Conservation (phyloP, 208 protist species). For the Plasmodiophora brassicae region DNA sequence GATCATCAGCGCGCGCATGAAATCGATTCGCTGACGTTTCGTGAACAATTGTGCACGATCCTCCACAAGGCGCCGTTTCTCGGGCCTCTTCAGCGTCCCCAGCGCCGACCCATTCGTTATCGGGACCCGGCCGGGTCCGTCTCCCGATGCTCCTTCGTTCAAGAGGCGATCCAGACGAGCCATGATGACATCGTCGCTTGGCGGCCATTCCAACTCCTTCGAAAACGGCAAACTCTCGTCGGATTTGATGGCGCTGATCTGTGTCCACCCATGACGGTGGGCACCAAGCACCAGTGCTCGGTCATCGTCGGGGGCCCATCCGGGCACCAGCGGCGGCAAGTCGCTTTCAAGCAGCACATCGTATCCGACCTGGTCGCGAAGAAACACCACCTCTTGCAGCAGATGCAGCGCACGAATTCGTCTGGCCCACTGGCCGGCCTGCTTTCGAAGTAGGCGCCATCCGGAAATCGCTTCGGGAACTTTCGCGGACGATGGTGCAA, state of each 20-base stretch:
- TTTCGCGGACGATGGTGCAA: neutral
- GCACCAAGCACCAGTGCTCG: neutral
- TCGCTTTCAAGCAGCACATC: neutral
- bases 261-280: neutral
- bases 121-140: too few species aligned
- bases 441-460: neutral
- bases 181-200: neutral
- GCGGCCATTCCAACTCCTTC: neutral
- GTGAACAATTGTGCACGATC: neutral
- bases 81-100: too few species aligned
- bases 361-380: neutral
- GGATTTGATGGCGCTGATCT: neutral
- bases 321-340: neutral
- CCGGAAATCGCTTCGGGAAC: neutral
- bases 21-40: slow-evolving; percentile 15
- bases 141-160: neutral
- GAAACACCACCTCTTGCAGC: neutral
- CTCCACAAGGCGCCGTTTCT: neutral
- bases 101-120: neutral
- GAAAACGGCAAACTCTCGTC: neutral
- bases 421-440: neutral
- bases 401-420: neutral
- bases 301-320: neutral
- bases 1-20: slow-evolving; percentile 16
- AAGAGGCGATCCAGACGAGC: neutral